phyloP scores from a whole-genome alignment of 345 rosid genomes.

The Eucalyptus melliodora region DNA sequence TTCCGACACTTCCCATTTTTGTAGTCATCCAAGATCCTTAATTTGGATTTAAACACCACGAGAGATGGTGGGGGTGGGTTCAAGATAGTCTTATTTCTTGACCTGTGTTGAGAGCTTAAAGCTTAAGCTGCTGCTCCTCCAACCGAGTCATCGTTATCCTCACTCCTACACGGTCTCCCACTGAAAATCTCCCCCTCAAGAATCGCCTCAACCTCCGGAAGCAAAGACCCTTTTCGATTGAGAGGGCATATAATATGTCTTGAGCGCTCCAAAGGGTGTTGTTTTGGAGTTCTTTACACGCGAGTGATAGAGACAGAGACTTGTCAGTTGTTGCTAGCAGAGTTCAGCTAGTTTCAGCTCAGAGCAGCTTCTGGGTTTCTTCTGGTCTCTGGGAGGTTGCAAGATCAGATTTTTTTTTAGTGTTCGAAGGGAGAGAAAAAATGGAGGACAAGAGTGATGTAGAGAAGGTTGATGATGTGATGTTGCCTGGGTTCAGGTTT shows the following conservation, averaged over 20 bases:
- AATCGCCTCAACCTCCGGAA: constrained; percentile 18
- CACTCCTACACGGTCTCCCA: constrained; percentile 2
- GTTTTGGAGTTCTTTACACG: background rate
- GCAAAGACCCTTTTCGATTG: constrained; percentile 2
- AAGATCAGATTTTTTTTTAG: background rate
- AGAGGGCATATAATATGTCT: constrained; percentile 10
- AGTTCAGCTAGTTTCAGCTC: background rate
- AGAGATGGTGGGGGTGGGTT: background rate
- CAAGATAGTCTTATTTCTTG: background rate
- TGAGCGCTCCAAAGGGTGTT: background rate
- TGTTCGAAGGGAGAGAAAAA: background rate
- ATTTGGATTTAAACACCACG: constrained; percentile 12
- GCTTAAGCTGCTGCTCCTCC: background rate
- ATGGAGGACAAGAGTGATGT: constrained; percentile 21
- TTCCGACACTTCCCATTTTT: background rate
- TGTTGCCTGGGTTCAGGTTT: constrained; percentile 87
- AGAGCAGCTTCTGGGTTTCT: background rate
- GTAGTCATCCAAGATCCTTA: constrained; percentile 12
- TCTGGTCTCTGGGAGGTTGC: background rate
- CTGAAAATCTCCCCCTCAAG: constrained; percentile 4
- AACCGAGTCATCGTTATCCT: background rate
- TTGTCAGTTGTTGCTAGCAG: background rate
- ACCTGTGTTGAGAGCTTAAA: background rate
- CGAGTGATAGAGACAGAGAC: background rate
- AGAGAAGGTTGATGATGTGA: constrained; percentile 53